A percentile compares a stretch with the other conserved stretches of the same genome.
Conservation (phyloP, 108 stramenopile species). For the Nitzschia inconspicua region DNA sequence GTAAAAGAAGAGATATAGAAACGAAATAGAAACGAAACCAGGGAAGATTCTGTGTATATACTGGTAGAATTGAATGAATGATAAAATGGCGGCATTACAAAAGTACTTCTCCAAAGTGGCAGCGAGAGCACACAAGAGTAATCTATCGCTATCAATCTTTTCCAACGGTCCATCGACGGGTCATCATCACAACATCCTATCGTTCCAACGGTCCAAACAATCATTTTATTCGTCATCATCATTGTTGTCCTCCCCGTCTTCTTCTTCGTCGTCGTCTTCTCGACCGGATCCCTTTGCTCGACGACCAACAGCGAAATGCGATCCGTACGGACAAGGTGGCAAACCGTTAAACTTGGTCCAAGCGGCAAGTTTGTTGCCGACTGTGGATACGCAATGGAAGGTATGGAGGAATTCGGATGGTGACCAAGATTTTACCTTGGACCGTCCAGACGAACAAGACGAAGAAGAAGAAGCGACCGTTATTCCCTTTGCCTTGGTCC, state of each 20-base stretch:
- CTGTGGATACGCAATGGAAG: conserved; percentile 37
- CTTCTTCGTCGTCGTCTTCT: not conserved
- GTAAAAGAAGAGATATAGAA: too few relatives aligned
- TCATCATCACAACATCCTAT: too few relatives aligned
- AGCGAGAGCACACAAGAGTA: too few relatives aligned
- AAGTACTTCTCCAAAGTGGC: too few relatives aligned
- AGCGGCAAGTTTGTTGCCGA: conserved; percentile 18
- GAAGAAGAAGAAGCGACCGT: not conserved
- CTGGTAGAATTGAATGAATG: too few relatives aligned
- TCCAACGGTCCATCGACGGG: too few relatives aligned
- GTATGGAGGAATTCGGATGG: conserved; percentile 9
- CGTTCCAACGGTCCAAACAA: not conserved
- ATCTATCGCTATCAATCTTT: too few relatives aligned
- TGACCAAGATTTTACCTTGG: not conserved
- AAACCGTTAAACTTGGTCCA: conserved; percentile 40
- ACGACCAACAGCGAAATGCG: conserved; percentile 50
- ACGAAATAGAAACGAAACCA: too few relatives aligned
- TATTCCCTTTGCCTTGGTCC: conserved; percentile 18
- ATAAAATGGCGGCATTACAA: too few relatives aligned
- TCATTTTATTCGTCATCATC: not conserved
- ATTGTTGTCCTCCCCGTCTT: too few relatives aligned
- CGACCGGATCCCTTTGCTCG: conserved; percentile 60
- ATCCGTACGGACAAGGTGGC: conserved; percentile 66
- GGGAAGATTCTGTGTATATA: too few relatives aligned
- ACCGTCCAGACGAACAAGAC: not conserved